Percentiles rank a stretch among this genome's conserved stretches.
These are phyloP conservation scores for Pachyrhizus erosus DNA, from an alignment of 306 rosid species.

Conservation along the genomic window DNA sequence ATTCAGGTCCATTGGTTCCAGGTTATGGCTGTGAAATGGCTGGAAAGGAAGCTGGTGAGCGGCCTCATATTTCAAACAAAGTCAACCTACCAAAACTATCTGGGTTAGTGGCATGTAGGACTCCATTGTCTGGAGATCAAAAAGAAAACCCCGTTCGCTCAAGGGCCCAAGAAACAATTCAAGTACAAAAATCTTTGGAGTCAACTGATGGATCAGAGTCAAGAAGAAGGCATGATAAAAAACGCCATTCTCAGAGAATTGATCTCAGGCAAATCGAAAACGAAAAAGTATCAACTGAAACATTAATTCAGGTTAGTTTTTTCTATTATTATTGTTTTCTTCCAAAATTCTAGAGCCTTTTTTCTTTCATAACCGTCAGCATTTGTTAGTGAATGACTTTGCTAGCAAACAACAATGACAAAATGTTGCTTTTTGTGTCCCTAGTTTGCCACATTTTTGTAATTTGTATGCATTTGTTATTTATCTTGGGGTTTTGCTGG, in stretches of 20 bases:
- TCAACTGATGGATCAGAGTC: slow-evolving; percentile 39
- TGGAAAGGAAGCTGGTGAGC: slow-evolving; percentile 57
- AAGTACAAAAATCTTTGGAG: slow-evolving; percentile 49
- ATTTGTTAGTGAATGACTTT: slow-evolving; percentile 12
- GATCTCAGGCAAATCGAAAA: slow-evolving; percentile 55
- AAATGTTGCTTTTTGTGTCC: background rate
- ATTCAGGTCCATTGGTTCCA: slow-evolving; percentile 77
- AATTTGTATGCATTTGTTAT: slow-evolving; percentile 11
- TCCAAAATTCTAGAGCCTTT: background rate
- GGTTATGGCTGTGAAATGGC: slow-evolving; percentile 54
- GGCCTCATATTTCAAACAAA: slow-evolving; percentile 43
- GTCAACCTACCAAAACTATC: slow-evolving; percentile 50
- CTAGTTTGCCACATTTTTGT: background rate
- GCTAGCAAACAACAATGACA: slow-evolving; percentile 9
- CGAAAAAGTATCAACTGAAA: slow-evolving; percentile 48
- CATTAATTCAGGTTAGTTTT: slow-evolving; percentile 61
- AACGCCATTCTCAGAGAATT: slow-evolving; percentile 49
- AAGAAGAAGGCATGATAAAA: slow-evolving; percentile 55
- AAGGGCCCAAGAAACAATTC: slow-evolving; percentile 38
- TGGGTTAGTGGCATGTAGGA: slow-evolving; percentile 47
- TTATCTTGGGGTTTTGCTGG: background rate
- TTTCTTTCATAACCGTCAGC: background rate
- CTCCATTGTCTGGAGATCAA: slow-evolving; percentile 48
- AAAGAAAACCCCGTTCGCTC: slow-evolving; percentile 56
- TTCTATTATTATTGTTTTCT: slow-evolving; percentile 13